phyloP scores from a whole-genome alignment of 164 flowering plant species.

The Litsea cubeba region DNA sequence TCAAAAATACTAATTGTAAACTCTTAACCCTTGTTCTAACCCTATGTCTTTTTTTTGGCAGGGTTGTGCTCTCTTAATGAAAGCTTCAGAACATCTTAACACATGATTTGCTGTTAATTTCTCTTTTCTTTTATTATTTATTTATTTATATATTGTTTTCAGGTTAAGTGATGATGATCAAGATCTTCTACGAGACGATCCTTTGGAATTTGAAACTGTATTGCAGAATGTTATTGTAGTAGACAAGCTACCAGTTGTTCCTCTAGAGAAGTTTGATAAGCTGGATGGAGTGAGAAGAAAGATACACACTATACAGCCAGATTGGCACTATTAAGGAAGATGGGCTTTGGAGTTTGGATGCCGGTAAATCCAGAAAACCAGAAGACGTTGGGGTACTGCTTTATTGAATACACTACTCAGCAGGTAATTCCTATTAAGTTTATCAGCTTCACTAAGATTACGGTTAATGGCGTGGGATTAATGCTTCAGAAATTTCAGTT shows the following conservation, averaged over 20 bases:
- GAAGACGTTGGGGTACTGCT: constrained; percentile 75
- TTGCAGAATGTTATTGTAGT: constrained; percentile 71
- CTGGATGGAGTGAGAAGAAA: constrained; percentile 76
- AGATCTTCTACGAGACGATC: constrained; percentile 47
- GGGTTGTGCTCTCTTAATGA: not conserved
- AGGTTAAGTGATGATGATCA: constrained; percentile 63
- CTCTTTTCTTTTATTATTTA: not conserved
- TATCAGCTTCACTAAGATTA: too few species aligned
- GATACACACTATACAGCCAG: constrained; percentile 51
- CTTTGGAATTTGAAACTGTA: constrained; percentile 54
- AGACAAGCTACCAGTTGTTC: constrained; percentile 82
- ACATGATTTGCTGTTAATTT: too few species aligned
- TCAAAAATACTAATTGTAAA: too few species aligned
- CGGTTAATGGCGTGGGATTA: too few species aligned
- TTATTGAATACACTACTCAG: constrained; percentile 76
- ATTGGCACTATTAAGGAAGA: constrained; percentile 74
- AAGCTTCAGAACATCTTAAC: not conserved
- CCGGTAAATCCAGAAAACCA: constrained; percentile 58
- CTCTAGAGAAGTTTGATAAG: constrained; percentile 74
- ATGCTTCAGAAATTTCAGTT: too few species aligned
- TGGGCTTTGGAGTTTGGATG: constrained; percentile 64
- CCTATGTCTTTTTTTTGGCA: not conserved
- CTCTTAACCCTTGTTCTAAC: not conserved
- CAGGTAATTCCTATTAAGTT: constrained; percentile 42
- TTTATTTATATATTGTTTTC: not conserved